Base-by-base conservation (phyloP, 2,329 filamentous ascomycete species). In the Exophiala spinifera region DNA sequence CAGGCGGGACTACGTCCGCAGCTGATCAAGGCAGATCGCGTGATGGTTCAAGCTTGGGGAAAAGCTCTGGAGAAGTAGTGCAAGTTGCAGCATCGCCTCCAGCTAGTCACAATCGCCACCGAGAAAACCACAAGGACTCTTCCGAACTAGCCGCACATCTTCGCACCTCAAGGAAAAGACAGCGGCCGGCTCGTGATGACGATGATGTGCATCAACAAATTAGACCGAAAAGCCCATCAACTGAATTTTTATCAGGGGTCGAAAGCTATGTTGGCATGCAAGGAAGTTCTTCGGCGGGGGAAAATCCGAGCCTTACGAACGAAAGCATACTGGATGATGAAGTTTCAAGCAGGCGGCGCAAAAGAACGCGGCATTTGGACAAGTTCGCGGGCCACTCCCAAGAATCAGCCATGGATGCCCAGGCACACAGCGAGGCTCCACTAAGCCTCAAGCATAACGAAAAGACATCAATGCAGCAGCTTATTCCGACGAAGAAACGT, bases 191-290 rank as follows among this genome's bases (percentile, higher is more conserved):
- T 42, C 8, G 20, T 36, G 17, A 37, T 28, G 20, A 40, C 17
- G 19, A 33, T 19, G 13, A 17, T 5, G 17, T 14, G 23, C 28
- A 28, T 15, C 37, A 28, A 19, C 20, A 37, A 3, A 40, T 28
- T 3, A 43, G 40, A 25, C 39, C 34, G 7, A 15, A 5, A 14
- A 56, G 49, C 39, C 43, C 52, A 28, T 51, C 46, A 7, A 59
- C 57, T 21, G 57, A 56, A 17, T 59, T 53, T 19, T 47, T 59
- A 13, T 23, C 46, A 6, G 57, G 57, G 1, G 14, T 48, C 1
- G 43, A 44, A 17, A 59, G 56, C 23, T 59, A 55, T 44, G 14
- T 15, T 15, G 20, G 4, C 8, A 15, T n/a, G n/a, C n/a, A 25
- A 8, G 23, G 11, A 2, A 4, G 13, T 21, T 4, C 13, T 15